Percentiles rank a stretch among this genome's conserved stretches.
Evolutionary conservation across 208 protist genomes (phyloP).

Genomic region (Crithidia acanthocephali): DNA sequence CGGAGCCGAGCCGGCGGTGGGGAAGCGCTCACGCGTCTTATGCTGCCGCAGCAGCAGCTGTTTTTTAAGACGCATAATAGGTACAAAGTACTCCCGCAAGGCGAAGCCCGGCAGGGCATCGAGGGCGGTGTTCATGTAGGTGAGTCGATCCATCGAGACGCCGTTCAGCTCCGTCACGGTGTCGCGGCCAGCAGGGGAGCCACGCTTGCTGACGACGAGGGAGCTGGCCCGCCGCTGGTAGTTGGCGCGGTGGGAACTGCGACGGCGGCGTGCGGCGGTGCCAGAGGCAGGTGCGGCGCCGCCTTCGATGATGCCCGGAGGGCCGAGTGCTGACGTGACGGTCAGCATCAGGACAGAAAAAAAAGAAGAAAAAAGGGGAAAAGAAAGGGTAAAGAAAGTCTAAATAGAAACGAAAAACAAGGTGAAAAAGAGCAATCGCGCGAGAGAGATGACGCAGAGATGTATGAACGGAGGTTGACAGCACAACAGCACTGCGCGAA

Average conservation of each 20-base stretch:
- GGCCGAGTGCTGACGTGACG: neutral
- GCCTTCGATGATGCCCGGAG: slow-evolving; percentile 16
- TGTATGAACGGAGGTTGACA: too few species aligned
- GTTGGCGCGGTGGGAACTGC: slow-evolving; percentile 9
- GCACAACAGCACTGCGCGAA: too few species aligned
- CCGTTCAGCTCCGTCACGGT: slow-evolving; percentile 23
- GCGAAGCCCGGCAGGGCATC: slow-evolving; percentile 63
- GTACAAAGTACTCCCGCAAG: slow-evolving; percentile 73
- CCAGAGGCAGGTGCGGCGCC: neutral
- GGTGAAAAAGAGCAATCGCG: neutral
- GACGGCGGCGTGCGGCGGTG: slow-evolving; percentile 17
- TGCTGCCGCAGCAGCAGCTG: slow-evolving; percentile 45
- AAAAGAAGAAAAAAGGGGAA: slow-evolving; percentile 6
- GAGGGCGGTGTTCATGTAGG: slow-evolving; percentile 86
- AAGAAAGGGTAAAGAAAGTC: neutral
- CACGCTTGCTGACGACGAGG: neutral
- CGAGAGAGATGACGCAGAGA: too few species aligned
- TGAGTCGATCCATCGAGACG: slow-evolving; percentile 66
- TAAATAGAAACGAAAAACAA: neutral
- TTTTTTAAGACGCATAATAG: slow-evolving; percentile 67
- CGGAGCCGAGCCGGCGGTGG: slow-evolving; percentile 14
- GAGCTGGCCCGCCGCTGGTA: slow-evolving; percentile 19
- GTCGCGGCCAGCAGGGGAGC: neutral
- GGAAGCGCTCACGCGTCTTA: slow-evolving; percentile 39
- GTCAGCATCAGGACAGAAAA: slow-evolving; percentile 13